Evolutionary conservation across 2,329 filamentous ascomycete species (phyloP).

Genomic region (Aureobasidium mangrovei): DNA sequence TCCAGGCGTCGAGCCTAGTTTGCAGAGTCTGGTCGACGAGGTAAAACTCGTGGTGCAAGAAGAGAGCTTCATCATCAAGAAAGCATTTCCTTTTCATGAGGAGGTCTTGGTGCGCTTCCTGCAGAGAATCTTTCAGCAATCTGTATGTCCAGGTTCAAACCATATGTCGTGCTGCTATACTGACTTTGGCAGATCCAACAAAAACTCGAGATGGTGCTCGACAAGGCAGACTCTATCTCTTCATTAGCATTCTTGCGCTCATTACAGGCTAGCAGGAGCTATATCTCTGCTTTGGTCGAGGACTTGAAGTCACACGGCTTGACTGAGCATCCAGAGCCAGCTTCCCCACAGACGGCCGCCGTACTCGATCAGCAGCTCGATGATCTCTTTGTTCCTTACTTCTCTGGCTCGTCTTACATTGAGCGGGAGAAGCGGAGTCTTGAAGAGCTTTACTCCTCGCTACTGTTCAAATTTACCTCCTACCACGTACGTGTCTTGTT

Average conservation of each 20-base stretch:
- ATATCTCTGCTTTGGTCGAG: slow-evolving; percentile 79
- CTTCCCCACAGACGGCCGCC: slow-evolving; percentile 72
- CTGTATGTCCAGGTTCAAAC: slow-evolving; percentile 28
- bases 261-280: slow-evolving; percentile 80
- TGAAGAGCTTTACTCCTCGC: slow-evolving; percentile 77
- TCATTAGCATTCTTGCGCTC: slow-evolving; percentile 85
- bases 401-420: slow-evolving; percentile 56
- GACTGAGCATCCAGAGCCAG: slow-evolving; percentile 89
- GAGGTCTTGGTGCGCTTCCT: slow-evolving; percentile 88
- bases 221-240: slow-evolving; percentile 87
- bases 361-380: slow-evolving; percentile 60
- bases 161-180: not conserved
- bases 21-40: slow-evolving; percentile 88
- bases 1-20: slow-evolving; percentile 79
- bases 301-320: slow-evolving; percentile 90
- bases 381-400: slow-evolving; percentile 58
- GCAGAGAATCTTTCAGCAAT: slow-evolving; percentile 94
- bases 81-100: slow-evolving; percentile 92
- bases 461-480: slow-evolving; percentile 94
- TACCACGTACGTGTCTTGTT: slow-evolving; percentile 52
- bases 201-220: slow-evolving; percentile 85
- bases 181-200: slow-evolving; percentile 62
- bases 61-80: slow-evolving; percentile 92
- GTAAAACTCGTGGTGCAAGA: slow-evolving; percentile 94
- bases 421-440: slow-evolving; percentile 58